Evolutionary conservation across 2,329 filamentous ascomycete species (phyloP), one percentile per base, ranked within the genome.

Genomic region (Meredithiella fracta): DNA sequence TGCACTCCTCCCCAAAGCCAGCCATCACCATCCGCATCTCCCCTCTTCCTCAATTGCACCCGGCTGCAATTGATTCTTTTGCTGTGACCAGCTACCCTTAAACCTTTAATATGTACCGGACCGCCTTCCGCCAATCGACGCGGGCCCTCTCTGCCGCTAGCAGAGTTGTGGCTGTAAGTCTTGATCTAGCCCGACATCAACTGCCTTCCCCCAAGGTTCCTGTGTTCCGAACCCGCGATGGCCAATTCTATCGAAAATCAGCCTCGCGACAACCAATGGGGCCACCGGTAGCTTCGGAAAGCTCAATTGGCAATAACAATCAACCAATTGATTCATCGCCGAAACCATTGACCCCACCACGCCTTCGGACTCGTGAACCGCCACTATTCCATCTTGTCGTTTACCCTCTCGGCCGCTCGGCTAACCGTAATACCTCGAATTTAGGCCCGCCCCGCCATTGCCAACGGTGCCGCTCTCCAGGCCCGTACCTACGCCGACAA

Each of bases 61-160:
- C 65, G 62, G 68, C 69, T 75, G 78, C 78, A 80, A 80, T 82
- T 82, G 79, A 72, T 73, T 72, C 70, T 70, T 69, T 71, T 72
- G 67, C 68, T 58, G 57, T 58, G 57, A 56, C 55, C 57, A 58
- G 57, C 57, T 58, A 58, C 57, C 57, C 53, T 53, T 49, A 61
- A 56, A 56, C 53, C 59, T 51, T 67, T 65, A 78, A 71, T 76
- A 96, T 97, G 91, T 94, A 96, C 82, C 88, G 91, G 78, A 94
- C 86, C 83, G 90, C 91, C 79, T 81, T 97, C 77, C 83, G 90
- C 79, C 89, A 94, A 80, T 94, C 89, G 73, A 85, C 85, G 78
- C 89, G 90, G 79, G 85, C 86, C 77, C 82, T 94, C 77, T 87
- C 88, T 84, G 86, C 87, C 70, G 80, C 85, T 69, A 82, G 87